phyloP scores from a whole-genome alignment of 106 monocot species.

The Triglochin maritima region DNA sequence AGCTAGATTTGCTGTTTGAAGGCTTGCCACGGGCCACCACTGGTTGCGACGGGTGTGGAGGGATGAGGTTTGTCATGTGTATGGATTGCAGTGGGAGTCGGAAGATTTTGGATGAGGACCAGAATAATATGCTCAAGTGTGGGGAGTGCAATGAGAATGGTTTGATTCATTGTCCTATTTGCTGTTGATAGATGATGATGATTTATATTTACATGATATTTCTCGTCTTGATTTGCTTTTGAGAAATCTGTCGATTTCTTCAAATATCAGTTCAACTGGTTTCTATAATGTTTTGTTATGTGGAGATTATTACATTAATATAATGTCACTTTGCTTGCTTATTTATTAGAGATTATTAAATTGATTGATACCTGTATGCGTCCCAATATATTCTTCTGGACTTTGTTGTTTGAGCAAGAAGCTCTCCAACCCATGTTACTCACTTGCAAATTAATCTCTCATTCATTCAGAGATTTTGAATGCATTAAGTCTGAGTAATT shows the following conservation, averaged over 20 bases:
- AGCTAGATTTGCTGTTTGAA: constrained; percentile 38
- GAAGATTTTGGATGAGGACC: constrained; percentile 48
- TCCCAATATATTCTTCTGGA: no score
- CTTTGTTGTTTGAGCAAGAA: no score
- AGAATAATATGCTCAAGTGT: constrained; percentile 55
- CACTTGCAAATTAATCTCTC: no score
- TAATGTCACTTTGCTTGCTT: no score
- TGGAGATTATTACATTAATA: no score
- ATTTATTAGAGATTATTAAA: no score
- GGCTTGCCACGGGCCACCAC: constrained; percentile 40
- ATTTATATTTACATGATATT: background rate
- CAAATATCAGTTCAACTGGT: background rate
- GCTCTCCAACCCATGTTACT: no score
- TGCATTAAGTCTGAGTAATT: no score
- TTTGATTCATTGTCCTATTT: constrained; percentile 63
- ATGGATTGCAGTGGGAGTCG: constrained; percentile 76
- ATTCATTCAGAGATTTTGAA: no score
- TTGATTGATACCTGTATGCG: no score
- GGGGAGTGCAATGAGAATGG: constrained; percentile 92
- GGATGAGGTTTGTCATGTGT: constrained; percentile 78
- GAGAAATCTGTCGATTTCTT: background rate
- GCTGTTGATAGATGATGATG: constrained; percentile 16
- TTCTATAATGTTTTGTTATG: no score
- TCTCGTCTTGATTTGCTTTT: background rate
- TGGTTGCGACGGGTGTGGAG: constrained; percentile 61